These are phyloP conservation scores for Trematosphaeria pertusa DNA, from an alignment of 2,329 filamentous ascomycete species.

Conservation along the genomic window DNA sequence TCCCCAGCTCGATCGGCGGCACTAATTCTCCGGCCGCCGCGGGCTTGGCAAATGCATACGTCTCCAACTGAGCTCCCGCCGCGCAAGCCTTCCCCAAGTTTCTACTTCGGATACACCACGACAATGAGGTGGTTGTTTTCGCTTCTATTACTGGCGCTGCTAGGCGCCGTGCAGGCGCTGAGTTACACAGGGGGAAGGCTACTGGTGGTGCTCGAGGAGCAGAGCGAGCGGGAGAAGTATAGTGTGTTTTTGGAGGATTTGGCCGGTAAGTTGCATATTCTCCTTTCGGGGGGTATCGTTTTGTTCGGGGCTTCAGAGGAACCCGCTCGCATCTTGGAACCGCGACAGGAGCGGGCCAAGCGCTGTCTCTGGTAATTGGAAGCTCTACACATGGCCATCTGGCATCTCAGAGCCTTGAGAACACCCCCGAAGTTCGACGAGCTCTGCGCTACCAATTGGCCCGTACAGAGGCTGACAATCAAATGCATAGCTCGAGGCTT, in stretches of 20 bases:
- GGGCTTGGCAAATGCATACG: constrained; percentile 49
- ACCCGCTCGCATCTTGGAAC: no score
- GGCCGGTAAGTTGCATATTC: constrained; percentile 61
- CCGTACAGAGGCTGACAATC: constrained; percentile 13
- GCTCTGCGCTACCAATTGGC: not conserved
- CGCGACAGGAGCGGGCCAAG: no score
- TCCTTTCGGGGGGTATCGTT: not conserved
- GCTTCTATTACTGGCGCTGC: constrained; percentile 70
- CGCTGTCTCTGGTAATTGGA: no score
- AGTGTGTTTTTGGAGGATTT: constrained; percentile 80
- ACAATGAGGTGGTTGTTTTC: constrained; percentile 79
- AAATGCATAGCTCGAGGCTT: constrained; percentile 75
- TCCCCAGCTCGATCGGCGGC: constrained; percentile 20
- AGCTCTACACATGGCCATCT: no score
- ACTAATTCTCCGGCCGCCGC: constrained; percentile 31
- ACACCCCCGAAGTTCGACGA: no score
- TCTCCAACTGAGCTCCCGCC: constrained; percentile 38
- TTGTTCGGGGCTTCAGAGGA: not conserved
- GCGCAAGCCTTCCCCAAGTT: constrained; percentile 20
- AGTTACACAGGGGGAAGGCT: constrained; percentile 82
- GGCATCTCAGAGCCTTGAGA: no score
- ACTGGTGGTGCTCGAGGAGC: constrained; percentile 85
- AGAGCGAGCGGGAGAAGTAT: constrained; percentile 80
- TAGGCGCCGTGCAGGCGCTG: constrained; percentile 73
- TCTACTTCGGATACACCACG: constrained; percentile 27